Conservation (phyloP, 495 filamentous ascomycete genomes). For the Penicillium maclennaniae region DNA sequence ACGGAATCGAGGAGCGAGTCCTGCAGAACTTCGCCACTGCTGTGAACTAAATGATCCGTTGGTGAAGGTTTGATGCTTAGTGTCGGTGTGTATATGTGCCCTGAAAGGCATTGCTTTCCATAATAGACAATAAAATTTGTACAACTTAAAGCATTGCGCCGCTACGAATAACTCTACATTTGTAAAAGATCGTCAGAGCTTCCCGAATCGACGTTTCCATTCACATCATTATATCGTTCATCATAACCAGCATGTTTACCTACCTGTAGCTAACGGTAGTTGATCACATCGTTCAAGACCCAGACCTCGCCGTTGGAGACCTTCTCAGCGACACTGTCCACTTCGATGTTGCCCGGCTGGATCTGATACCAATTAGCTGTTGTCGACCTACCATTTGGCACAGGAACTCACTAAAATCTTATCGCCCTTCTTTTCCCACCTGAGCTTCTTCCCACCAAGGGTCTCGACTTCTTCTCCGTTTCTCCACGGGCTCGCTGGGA, state of each 20-base stretch:
- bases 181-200: not conserved
- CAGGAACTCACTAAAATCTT: conserved; percentile 57
- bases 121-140: conserved; percentile 10
- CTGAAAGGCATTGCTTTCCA: conserved; percentile 3
- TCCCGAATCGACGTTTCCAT: not conserved
- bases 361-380: conserved; percentile 49
- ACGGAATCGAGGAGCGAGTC: conserved; percentile 80
- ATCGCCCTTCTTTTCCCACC: conserved; percentile 78
- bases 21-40: conserved; percentile 46
- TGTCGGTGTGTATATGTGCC: conserved; percentile 10
- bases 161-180: not conserved
- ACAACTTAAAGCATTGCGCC: not conserved
- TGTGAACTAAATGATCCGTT: conserved; percentile 12
- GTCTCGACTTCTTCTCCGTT: conserved; percentile 70
- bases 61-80: not conserved
- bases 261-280: conserved; percentile 40
- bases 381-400: not conserved
- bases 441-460: conserved; percentile 67
- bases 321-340: conserved; percentile 62
- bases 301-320: conserved; percentile 87
- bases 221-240: conserved; percentile 16
- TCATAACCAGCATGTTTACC: not conserved
- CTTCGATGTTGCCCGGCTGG: conserved; percentile 72
- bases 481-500: conserved; percentile 74
- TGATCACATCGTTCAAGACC: conserved; percentile 65